These are phyloP conservation scores for Raffaelea ambrosiae DNA, from an alignment of 2,329 filamentous ascomycete species.

Conservation along the genomic window DNA sequence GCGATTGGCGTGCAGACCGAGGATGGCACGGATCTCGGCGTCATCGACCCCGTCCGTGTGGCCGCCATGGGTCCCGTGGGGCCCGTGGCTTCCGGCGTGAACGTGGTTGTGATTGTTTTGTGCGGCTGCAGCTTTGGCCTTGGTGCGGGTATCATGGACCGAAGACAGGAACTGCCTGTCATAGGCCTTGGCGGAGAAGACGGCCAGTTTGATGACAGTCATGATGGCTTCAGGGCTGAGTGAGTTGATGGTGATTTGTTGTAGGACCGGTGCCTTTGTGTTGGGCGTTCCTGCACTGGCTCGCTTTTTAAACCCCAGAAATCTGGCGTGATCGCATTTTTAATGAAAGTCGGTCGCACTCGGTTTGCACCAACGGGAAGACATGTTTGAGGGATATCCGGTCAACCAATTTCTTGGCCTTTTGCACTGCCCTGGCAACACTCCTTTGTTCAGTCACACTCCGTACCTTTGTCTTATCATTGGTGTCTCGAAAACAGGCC, in stretches of 20 bases:
- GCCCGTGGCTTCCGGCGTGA: neutral
- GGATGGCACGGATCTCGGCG: neutral
- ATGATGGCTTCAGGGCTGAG: neutral
- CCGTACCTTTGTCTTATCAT: too few species aligned
- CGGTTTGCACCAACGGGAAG: too few species aligned
- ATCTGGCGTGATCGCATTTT: too few species aligned
- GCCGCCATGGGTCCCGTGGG: neutral
- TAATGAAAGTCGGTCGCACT: too few species aligned
- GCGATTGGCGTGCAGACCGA: constrained; percentile 9
- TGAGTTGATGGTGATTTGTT: neutral
- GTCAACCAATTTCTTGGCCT: too few species aligned
- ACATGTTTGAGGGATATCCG: too few species aligned
- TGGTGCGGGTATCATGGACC: constrained; percentile 25
- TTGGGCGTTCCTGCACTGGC: too few species aligned
- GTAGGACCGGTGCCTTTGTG: too few species aligned
- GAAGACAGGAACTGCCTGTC: constrained; percentile 46
- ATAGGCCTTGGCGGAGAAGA: constrained; percentile 59
- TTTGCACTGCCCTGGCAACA: too few species aligned
- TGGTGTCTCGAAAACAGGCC: too few species aligned
- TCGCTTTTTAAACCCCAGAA: too few species aligned
- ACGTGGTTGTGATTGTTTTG: neutral
- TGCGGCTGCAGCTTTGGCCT: neutral
- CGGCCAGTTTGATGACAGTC: constrained; percentile 44
- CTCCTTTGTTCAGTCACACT: too few species aligned
- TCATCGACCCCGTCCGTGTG: neutral